phyloP scores from a whole-genome alignment of 768 basidiomycete genomes.

The Mycena belliarum region DNA sequence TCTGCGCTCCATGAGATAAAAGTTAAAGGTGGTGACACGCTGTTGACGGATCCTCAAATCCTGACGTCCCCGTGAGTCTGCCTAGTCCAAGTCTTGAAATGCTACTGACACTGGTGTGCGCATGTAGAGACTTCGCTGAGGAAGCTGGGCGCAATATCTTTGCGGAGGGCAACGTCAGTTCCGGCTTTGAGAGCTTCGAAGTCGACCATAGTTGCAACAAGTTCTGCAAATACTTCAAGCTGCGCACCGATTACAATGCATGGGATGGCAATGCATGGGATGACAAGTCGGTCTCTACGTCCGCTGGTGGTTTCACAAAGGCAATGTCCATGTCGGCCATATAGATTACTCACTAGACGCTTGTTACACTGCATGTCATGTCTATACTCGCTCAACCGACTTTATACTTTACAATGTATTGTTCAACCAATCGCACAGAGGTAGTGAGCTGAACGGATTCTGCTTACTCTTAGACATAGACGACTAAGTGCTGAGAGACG shows the following conservation, averaged over 20 bases:
- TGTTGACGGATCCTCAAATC: conserved; percentile 27
- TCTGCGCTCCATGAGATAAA: too few relatives aligned
- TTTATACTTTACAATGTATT: too few relatives aligned
- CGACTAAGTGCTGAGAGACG: too few relatives aligned
- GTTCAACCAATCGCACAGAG: too few relatives aligned
- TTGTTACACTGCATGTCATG: too few relatives aligned
- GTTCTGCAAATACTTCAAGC: conserved; percentile 1
- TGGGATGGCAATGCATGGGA: background rate
- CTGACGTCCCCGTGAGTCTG: conserved; percentile 16
- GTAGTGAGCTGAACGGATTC: too few relatives aligned
- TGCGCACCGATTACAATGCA: background rate
- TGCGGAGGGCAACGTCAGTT: conserved; percentile 1
- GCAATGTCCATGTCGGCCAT: background rate
- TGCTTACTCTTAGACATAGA: too few relatives aligned
- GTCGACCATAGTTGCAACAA: conserved; percentile 1
- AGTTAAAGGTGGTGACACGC: conserved; percentile 15
- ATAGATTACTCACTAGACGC: too few relatives aligned
- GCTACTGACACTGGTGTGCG: too few relatives aligned
- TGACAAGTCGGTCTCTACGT: too few relatives aligned
- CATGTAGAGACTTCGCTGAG: too few relatives aligned
- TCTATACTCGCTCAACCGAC: background rate
- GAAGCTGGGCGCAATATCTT: background rate
- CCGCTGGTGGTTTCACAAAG: background rate
- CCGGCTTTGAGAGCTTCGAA: background rate
- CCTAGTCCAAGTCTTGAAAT: too few relatives aligned